phyloP scores from a whole-genome alignment of 2,329 filamentous ascomycete species.

The Sarocladium oryzae region DNA sequence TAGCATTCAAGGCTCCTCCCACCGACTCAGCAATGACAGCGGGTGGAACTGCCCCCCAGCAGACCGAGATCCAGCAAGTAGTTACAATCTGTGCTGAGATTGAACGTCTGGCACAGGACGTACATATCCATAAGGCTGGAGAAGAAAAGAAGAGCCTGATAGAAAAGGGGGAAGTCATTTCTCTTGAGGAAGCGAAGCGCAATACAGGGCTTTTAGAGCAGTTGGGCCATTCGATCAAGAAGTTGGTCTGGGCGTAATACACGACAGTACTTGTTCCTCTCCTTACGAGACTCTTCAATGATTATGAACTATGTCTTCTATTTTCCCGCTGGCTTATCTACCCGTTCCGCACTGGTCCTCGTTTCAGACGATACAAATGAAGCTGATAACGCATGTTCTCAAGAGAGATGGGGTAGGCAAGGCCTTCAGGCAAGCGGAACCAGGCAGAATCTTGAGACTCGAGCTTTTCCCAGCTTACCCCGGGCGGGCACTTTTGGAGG shows the following conservation, averaged over 20 bases:
- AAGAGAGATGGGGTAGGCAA: slow-evolving; percentile 76
- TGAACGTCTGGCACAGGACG: slow-evolving; percentile 54
- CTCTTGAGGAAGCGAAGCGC: slow-evolving; percentile 74
- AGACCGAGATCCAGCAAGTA: slow-evolving; percentile 50
- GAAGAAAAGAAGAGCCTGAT: slow-evolving; percentile 42
- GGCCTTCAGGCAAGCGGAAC: slow-evolving; percentile 64
- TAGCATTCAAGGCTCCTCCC: slow-evolving; percentile 52
- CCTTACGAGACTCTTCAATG: background rate
- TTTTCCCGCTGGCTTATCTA: background rate
- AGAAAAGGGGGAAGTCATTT: slow-evolving; percentile 67
- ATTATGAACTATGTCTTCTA: background rate
- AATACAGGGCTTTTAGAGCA: slow-evolving; percentile 83
- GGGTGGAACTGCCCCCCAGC: slow-evolving; percentile 37
- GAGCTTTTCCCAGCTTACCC: slow-evolving; percentile 63
- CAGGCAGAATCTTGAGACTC: slow-evolving; percentile 72
- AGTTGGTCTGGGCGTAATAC: slow-evolving; percentile 71
- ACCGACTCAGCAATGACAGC: slow-evolving; percentile 48
- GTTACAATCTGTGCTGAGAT: slow-evolving; percentile 70
- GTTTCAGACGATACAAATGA: slow-evolving; percentile 60
- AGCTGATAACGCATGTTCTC: slow-evolving; percentile 96
- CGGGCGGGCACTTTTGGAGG: slow-evolving; percentile 30
- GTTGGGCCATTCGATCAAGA: slow-evolving; percentile 85
- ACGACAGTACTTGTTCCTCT: background rate
- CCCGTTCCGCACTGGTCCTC: background rate
- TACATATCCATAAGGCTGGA: slow-evolving; percentile 33